Evolutionary conservation across 371 early-diverging fungal species (phyloP).

Genomic region (Batkoa obscura): DNA sequence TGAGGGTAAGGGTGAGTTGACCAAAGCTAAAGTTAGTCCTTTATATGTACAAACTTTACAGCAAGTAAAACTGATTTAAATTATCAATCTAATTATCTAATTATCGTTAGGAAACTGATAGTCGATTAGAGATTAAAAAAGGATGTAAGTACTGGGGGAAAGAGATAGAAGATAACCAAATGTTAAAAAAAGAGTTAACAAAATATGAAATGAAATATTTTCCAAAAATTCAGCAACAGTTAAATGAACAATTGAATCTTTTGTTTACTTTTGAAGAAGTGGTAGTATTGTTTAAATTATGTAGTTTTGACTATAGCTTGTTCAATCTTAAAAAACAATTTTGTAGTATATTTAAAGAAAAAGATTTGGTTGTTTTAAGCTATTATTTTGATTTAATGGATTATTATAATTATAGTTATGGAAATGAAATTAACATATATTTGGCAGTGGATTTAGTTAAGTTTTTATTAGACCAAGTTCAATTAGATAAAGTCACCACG

Average conservation of each 20-base stretch:
- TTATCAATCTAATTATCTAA: too few relatives aligned
- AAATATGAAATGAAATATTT: not conserved
- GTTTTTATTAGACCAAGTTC: conserved; percentile 11
- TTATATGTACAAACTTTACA: too few relatives aligned
- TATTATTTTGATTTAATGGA: conserved; percentile 16
- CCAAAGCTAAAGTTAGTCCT: too few relatives aligned
- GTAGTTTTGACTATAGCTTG: conserved; percentile 15
- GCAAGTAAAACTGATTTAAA: too few relatives aligned
- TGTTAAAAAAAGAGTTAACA: conserved; percentile 5
- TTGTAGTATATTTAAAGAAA: too few relatives aligned
- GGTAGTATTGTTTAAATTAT: conserved; percentile 11
- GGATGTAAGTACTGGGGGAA: conserved; percentile 11
- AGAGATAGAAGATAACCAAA: not conserved
- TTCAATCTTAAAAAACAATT: conserved; percentile 9
- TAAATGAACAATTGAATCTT: not conserved
- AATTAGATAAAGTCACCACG: conserved; percentile 2
- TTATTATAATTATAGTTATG: conserved; percentile 18
- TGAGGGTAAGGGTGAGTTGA: too few relatives aligned
- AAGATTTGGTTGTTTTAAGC: conserved; percentile 15
- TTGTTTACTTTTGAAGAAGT: conserved; percentile 1
- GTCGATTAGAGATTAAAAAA: conserved; percentile 9
- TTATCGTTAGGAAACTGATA: conserved; percentile 11
- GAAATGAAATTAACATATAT: conserved; percentile 12
- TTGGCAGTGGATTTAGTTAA: conserved; percentile 16
- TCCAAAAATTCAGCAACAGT: not conserved